These are phyloP conservation scores for Nephromyces sp. DNA, from an alignment of 169 alveolate genomes.

Conservation along the genomic window DNA sequence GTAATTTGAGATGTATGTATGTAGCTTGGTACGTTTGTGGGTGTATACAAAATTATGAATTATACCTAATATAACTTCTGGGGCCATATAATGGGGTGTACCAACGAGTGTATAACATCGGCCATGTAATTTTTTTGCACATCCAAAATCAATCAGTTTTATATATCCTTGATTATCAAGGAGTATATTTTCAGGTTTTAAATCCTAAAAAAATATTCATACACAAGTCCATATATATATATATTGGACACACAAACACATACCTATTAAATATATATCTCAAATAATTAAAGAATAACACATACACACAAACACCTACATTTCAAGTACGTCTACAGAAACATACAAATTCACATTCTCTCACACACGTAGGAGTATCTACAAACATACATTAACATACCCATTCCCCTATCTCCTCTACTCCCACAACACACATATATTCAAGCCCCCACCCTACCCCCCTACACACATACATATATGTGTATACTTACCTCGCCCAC, in stretches of 20 bases:
- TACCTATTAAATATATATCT: background rate
- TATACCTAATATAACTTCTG: slow-evolving; percentile 76
- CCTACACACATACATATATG: background rate
- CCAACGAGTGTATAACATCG: slow-evolving; percentile 80
- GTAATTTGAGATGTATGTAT: no score
- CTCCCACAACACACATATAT: no score
- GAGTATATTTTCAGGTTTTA: slow-evolving; percentile 94
- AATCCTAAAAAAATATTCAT: slow-evolving; percentile 63
- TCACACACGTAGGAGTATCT: no score
- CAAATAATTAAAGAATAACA: background rate
- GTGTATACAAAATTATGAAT: no score
- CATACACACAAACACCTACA: no score
- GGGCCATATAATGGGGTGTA: slow-evolving; percentile 94
- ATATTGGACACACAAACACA: slow-evolving; percentile 26
- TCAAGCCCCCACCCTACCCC: no score
- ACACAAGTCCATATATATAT: slow-evolving; percentile 33
- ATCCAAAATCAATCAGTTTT: slow-evolving; percentile 88
- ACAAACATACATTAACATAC: no score
- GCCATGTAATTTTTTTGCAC: slow-evolving; percentile 82
- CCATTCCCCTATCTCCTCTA: no score
- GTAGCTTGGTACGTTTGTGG: no score
- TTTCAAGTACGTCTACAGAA: no score
- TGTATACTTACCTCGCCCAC: background rate
- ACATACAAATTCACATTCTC: no score
- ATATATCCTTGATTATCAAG: slow-evolving; percentile 90